phyloP scores from a whole-genome alignment of 176 grass and related monocot species.

The Zea luxurians region DNA sequence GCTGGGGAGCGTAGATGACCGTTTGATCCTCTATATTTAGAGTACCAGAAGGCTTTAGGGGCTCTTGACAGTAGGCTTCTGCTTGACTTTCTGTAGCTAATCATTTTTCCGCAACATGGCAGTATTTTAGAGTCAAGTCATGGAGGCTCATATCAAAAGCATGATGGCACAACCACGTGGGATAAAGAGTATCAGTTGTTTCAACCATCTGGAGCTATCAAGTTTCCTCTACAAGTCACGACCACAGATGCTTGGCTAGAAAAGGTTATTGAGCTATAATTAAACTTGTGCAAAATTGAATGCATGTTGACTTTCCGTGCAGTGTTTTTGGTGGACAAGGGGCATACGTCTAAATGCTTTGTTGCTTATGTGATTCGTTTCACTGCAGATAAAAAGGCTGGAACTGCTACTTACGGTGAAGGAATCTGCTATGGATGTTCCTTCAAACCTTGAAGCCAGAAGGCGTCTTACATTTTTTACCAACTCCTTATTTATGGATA shows the following conservation, averaged over 20 bases:
- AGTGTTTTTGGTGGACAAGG: not conserved
- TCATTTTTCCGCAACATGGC: conserved; percentile 47
- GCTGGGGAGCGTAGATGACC: too few relatives aligned
- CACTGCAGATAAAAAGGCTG: conserved; percentile 72
- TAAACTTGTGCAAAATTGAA: conserved; percentile 17
- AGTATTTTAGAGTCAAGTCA: conserved; percentile 76
- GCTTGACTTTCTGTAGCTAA: conserved; percentile 28
- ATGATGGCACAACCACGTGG: conserved; percentile 51
- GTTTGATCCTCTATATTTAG: too few relatives aligned
- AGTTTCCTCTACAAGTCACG: conserved; percentile 66
- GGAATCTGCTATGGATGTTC: conserved; percentile 95
- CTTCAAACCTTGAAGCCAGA: conserved; percentile 86
- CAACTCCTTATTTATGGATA: conserved; percentile 98
- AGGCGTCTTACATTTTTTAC: conserved; percentile 90
- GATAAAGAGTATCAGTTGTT: conserved; percentile 67
- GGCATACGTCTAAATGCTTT: conserved; percentile 36
- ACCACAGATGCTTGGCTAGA: conserved; percentile 78
- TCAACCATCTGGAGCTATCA: conserved; percentile 82
- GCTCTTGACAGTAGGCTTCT: too few relatives aligned
- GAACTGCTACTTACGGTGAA: conserved; percentile 83
- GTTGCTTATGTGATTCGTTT: conserved; percentile 5
- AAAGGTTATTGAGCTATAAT: conserved; percentile 59
- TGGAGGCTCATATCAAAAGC: conserved; percentile 60
- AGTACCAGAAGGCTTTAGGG: too few relatives aligned
- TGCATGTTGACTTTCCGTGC: not conserved